Evolutionary conservation across 352 stramenopile genomes (phyloP), one percentile per base, ranked within the genome.

Genomic region (Blastocystis sp.): DNA sequence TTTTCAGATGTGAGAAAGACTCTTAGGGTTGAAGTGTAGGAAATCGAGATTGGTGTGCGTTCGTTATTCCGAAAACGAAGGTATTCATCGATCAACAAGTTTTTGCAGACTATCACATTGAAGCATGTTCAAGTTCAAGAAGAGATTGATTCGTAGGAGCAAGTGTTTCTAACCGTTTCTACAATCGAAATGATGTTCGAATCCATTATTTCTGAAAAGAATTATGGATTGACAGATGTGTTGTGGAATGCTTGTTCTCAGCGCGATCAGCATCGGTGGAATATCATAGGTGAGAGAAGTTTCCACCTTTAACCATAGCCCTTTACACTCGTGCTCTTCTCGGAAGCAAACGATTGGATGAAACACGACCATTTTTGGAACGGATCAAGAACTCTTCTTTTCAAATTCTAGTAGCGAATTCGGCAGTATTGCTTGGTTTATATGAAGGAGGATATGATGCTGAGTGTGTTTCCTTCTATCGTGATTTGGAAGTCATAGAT

Each of bases 181-280:
- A 66, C 71, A n/a, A 51, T 83, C 1, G 49, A 24, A 29, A 83
- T 83, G 71, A 63, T 83, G 9, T 83, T 83, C 29, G 71, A 83
- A 16, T 83, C 46, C 5, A 57, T 83, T 5, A 63, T 63, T 39
- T 52, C 29, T 1, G 71, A 83, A 24, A 57, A 46, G 49, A 43
- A 83, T 37, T 66, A 63, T 42, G n/a, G 29, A 14, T 56, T 83
- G 42, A 83, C 39, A 9, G 71, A 83, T 56, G 11, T 83, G 6
- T 56, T 83, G 11, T 83, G 71, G 71, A 35, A 1, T 0, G 65
- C n/a, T 14, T 57, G 49, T 37, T 66, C 21, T 29, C 51, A 5
- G 16, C 42, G 27, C 29, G 71, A 83, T n/a, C 46, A 37, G 21
- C 71, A 39, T 43, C 42, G 42, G 5, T 83, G 71, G 71, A 29